Evolutionary conservation across 1,284 basidiomycete species (phyloP), one percentile per base, ranked within the genome.

Genomic region (Melanopsichium pennsylvanicum): DNA sequence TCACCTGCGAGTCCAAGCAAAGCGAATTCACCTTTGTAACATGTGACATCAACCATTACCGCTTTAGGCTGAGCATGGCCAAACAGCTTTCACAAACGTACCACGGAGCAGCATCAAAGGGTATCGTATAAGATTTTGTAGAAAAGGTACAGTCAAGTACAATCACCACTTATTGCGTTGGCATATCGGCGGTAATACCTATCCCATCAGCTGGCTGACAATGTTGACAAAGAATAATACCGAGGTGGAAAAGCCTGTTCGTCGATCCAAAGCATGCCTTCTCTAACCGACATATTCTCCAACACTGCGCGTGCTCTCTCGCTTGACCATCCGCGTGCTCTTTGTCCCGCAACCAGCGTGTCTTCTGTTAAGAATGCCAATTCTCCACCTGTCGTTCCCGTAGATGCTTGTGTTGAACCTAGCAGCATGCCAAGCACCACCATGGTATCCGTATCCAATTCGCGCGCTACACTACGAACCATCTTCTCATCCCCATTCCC

Each of bases 251-350:
- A 57, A 35, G 89, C 90, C 81, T 93, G 91, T 34, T 90, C 88
- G 78, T 98, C 95, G 27, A 97, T 80, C 95, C 95, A 99, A 48
- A 92, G 93, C 35, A 96, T 84, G 0, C 93, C 95, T 71, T 97
- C 93, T 27, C 89, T 85, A 71, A 93, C 84, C 12, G 93, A 85
- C 87, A 95, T 93, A 70, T 94, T 93, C 63, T 93, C 89, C 72
- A 98, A 81, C 2, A 90, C 92, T 5, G 88, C 86, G 32, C 85
- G 84, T 1, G 91, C 89, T 23, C 94, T 85, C 16, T 90, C 89
- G 32, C 84, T 80, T 0, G 86, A 86, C 95, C 95, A 97, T 4
- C 87, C 88, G 1, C 44, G 34, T n/a, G 84, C 81, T 23, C 81
- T 80, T 27, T 88, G 84, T 16, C 92, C 82, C 26, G 84, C 25